phyloP scores from a whole-genome alignment of 208 protist species.

The Strigomonas oncopelti region DNA sequence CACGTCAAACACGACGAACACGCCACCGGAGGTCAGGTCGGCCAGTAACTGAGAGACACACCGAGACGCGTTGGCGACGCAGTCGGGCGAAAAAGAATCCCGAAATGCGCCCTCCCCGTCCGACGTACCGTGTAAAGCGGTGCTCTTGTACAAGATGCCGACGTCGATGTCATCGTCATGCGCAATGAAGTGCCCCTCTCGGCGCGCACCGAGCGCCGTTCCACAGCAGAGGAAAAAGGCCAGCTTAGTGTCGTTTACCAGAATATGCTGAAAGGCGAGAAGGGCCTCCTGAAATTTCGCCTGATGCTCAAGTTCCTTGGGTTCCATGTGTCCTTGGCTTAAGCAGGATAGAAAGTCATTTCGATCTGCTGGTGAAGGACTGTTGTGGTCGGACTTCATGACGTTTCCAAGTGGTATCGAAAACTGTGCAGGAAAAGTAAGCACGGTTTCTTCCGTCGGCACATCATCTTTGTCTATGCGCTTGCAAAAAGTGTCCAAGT shows the following conservation, averaged over 20 bases:
- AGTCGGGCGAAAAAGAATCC: not conserved
- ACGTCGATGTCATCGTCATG: slow-evolving; percentile 88
- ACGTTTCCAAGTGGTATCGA: too few species aligned
- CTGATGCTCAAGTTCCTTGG: slow-evolving; percentile 35
- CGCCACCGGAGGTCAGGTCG: slow-evolving; percentile 20
- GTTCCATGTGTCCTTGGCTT: not conserved
- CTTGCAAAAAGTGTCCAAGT: too few species aligned
- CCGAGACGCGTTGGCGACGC: slow-evolving; percentile 2
- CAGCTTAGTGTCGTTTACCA: slow-evolving; percentile 19
- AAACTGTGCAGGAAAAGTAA: too few species aligned
- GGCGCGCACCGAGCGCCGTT: slow-evolving; percentile 75
- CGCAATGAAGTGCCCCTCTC: slow-evolving; percentile 79
- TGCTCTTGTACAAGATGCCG: slow-evolving; percentile 65
- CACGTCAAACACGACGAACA: slow-evolving; percentile 69
- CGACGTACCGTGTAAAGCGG: not conserved
- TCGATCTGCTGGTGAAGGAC: too few species aligned
- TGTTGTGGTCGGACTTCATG: too few species aligned
- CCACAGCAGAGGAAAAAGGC: slow-evolving; percentile 81
- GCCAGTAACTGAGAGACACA: slow-evolving; percentile 35
- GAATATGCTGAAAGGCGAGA: slow-evolving; percentile 41
- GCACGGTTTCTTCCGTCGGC: too few species aligned
- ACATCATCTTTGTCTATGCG: too few species aligned
- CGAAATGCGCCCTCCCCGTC: too few species aligned
- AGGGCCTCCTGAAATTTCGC: slow-evolving; percentile 60
- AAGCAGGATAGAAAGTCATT: too few species aligned